Conservation (phyloP, 495 filamentous ascomycete species). For the Viridothelium virens region DNA sequence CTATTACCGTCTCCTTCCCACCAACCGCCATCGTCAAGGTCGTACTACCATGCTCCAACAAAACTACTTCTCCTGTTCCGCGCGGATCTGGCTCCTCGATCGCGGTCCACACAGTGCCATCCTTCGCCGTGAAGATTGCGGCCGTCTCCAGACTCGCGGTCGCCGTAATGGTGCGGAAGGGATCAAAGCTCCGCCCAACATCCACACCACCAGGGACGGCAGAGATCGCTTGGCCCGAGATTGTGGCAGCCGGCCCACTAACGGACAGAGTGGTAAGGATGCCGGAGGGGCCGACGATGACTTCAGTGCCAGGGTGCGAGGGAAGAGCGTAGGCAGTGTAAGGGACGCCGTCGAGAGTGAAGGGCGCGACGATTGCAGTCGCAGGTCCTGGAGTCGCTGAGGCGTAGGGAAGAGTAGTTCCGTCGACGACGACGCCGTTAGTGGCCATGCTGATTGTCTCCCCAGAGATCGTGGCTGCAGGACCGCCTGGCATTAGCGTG, state of each 20-base stretch:
- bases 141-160: neutral
- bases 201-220: neutral
- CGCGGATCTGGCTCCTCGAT: neutral
- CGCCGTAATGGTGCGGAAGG: neutral
- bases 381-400: neutral
- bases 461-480: neutral
- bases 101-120: neutral
- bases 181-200: neutral
- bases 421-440: neutral
- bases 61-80: neutral
- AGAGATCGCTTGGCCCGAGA: neutral
- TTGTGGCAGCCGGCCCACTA: neutral
- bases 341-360: neutral
- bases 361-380: neutral
- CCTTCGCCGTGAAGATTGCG: neutral
- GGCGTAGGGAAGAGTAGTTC: neutral
- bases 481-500: neutral
- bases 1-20: neutral
- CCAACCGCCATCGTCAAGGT: neutral
- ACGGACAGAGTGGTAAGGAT: neutral
- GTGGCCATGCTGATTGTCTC: neutral
- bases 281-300: neutral
- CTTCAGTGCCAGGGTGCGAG: neutral
- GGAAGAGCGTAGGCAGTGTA: neutral
- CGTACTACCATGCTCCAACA: neutral